Evolutionary conservation across 2,329 filamentous ascomycete genomes (phyloP).

Genomic region (Sordariomycetes sp.): DNA sequence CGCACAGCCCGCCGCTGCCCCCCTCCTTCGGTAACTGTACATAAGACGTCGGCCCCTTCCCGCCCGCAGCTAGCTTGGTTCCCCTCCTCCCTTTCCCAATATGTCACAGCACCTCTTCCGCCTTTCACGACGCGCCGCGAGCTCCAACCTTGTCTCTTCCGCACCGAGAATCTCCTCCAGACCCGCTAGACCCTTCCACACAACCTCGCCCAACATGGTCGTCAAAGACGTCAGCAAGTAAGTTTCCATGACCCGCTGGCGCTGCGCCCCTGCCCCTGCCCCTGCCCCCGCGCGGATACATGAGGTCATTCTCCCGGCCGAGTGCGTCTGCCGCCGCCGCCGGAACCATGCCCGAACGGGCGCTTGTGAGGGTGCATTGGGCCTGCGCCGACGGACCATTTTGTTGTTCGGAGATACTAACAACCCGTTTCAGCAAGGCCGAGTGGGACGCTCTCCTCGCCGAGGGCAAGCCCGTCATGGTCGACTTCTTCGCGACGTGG

Average conservation of each 20-base stretch:
- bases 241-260: neutral
- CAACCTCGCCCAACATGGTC: slow-evolving; percentile 2
- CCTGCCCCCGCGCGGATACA: too few relatives aligned
- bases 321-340: too few relatives aligned
- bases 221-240: slow-evolving; percentile 1
- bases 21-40: neutral
- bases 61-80: neutral
- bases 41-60: neutral
- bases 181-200: neutral
- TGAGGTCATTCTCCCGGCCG: neutral
- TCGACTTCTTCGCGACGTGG: slow-evolving; percentile 86
- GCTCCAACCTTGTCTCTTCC: neutral
- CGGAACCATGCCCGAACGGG: too few relatives aligned
- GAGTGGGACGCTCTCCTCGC: slow-evolving; percentile 8
- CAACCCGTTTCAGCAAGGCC: neutral
- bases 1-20: neutral
- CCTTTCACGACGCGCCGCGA: neutral
- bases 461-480: slow-evolving; percentile 51
- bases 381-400: too few relatives aligned
- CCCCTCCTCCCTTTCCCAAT: neutral
- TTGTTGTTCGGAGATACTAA: neutral
- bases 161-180: neutral
- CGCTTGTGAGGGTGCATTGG: too few relatives aligned
- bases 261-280: too few relatives aligned
- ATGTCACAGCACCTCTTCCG: slow-evolving; percentile 2